These are phyloP conservation scores for Nakazawaea populi DNA, from an alignment of 805 yeast species.

Conservation along the genomic window DNA sequence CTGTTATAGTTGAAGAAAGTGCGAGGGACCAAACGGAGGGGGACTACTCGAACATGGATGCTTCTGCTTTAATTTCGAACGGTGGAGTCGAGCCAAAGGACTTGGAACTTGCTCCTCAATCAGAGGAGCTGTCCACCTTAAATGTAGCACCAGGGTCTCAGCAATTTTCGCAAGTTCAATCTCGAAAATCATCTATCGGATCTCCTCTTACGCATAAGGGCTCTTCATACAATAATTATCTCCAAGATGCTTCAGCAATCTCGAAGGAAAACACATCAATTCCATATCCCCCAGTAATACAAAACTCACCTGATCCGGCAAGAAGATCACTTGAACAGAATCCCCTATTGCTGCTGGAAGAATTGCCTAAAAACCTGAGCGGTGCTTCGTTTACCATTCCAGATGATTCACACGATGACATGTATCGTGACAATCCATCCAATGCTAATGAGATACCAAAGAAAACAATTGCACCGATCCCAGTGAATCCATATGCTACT, in stretches of 20 bases:
- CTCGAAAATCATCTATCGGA: neutral
- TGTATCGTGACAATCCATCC: slow-evolving; percentile 6
- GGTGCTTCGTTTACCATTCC: neutral
- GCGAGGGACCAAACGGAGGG: neutral
- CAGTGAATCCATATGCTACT: slow-evolving; percentile 3
- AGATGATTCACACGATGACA: neutral
- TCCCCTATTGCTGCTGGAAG: neutral
- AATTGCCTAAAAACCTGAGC: neutral
- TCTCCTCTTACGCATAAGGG: neutral
- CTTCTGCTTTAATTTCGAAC: neutral
- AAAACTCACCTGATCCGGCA: neutral
- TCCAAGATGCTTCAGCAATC: too few relatives aligned
- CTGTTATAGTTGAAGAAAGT: neutral
- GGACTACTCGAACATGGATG: neutral
- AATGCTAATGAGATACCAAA: neutral
- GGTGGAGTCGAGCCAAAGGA: too few relatives aligned
- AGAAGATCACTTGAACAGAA: neutral
- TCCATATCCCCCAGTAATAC: neutral
- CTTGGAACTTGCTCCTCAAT: too few relatives aligned
- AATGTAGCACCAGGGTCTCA: neutral
- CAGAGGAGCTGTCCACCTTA: too few relatives aligned
- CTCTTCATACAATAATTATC: too few relatives aligned
- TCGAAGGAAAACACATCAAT: neutral
- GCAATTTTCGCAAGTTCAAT: neutral
- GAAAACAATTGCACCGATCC: neutral